These are phyloP conservation scores for Verticillium zaregamsianum DNA, from an alignment of 2,329 filamentous ascomycete genomes.

Conservation along the genomic window DNA sequence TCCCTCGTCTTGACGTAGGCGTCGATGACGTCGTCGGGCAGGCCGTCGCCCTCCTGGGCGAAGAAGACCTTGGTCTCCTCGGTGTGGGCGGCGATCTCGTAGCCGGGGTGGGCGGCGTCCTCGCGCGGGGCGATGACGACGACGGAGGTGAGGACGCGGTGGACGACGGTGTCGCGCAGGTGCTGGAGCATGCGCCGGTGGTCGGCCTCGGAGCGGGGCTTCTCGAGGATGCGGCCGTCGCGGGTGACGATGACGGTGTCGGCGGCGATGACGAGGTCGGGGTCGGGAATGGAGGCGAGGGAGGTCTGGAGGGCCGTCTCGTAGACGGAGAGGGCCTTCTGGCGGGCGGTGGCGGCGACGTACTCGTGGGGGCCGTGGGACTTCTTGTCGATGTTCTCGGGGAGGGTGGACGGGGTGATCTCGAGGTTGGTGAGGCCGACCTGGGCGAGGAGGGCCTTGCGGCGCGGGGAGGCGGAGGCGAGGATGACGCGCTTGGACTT, in stretches of 20 bases:
- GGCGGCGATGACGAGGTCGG: constrained; percentile 80
- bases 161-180: constrained; percentile 70
- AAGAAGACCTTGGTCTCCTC: constrained; percentile 94
- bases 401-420: constrained; percentile 75
- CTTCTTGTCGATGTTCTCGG: constrained; percentile 80
- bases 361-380: constrained; percentile 80
- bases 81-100: constrained; percentile 73
- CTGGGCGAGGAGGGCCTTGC: constrained; percentile 75
- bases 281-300: constrained; percentile 54
- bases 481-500: constrained; percentile 80
- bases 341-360: constrained; percentile 78
- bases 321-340: constrained; percentile 77
- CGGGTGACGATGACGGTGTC: constrained; percentile 84
- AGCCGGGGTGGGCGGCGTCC: constrained; percentile 79
- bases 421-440: constrained; percentile 78
- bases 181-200: constrained; percentile 81
- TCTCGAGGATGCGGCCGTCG: constrained; percentile 79
- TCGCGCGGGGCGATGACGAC: constrained; percentile 78
- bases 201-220: constrained; percentile 75
- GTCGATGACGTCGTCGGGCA: constrained; percentile 76
- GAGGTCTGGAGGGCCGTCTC: constrained; percentile 37
- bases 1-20: constrained; percentile 79
- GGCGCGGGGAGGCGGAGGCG: constrained; percentile 82
- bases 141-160: constrained; percentile 84
- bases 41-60: constrained; percentile 54